Conservation (phyloP, 306 rosid species). For the Biancaea sappan region DNA sequence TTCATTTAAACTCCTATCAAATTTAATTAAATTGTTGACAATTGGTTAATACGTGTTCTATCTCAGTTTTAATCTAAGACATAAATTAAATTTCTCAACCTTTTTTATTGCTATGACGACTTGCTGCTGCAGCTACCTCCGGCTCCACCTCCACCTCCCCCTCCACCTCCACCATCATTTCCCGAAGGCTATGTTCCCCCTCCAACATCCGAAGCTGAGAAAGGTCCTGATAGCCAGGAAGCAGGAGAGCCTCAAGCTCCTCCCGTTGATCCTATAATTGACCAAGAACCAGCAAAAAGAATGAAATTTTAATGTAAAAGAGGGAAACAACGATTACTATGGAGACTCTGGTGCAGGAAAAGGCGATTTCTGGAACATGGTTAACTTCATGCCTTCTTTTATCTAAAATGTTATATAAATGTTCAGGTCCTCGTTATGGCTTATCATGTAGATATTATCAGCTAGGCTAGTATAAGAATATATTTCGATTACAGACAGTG, state of each 20-base stretch:
- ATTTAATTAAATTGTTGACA: neutral
- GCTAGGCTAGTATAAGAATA: neutral
- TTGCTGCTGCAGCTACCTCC: constrained; percentile 67
- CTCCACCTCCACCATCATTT: constrained; percentile 87
- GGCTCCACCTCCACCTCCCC: constrained; percentile 88
- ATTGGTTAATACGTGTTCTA: constrained; percentile 19
- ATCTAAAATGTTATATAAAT: neutral
- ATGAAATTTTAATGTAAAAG: constrained; percentile 56
- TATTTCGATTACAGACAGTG: neutral
- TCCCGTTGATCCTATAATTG: constrained; percentile 75
- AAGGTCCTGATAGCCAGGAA: constrained; percentile 67
- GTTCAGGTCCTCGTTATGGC: neutral
- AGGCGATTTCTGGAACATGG: constrained; percentile 12
- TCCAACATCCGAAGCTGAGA: constrained; percentile 58
- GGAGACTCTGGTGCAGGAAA: constrained; percentile 9
- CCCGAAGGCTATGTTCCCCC: constrained; percentile 83
- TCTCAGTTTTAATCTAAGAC: neutral
- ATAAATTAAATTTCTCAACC: neutral
- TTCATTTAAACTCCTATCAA: neutral
- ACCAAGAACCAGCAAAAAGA: constrained; percentile 92
- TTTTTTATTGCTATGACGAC: constrained; percentile 16
- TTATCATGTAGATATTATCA: neutral
- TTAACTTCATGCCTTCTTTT: neutral
- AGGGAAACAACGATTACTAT: constrained; percentile 3
- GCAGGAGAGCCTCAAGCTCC: constrained; percentile 69